Base-by-base conservation (phyloP, 305 asterid genomes). In the Fraxinus albicans region DNA sequence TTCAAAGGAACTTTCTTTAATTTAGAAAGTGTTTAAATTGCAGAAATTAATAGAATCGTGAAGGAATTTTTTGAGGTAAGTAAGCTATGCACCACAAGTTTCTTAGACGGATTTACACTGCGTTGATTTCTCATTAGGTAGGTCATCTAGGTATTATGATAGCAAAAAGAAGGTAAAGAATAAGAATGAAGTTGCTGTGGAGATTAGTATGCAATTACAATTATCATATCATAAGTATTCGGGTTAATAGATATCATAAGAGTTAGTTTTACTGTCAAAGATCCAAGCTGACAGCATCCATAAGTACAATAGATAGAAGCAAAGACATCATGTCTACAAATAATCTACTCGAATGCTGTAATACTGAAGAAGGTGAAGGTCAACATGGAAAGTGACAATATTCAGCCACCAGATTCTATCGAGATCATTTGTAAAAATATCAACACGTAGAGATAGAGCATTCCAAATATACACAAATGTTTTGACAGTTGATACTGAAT, bases 331-430 rank as follows among this genome's bases (percentile, higher is more conserved):
- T 10, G 73, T 67, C 15, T 27, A 67, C 73, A 60, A 60, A 60
- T 60, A 60, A 60, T 60, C 13, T 21, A 25, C 29, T 21, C 31
- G 3, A 8, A 60, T 60, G 70, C 70, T 7, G 31, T 60, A 60
- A 21, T 60, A 58, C 67, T n/a, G 27, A 58, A 23, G 33, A 63
- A 63, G 73, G 34, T 63, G 33, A 63, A 63, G 73, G 34, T 63
- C 73, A 63, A 8, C 33, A 67, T 67, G 73, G 73, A 25, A 67
- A 25, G 31, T 67, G 73, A 8, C 3, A 67, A 67, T 67, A 9
- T 67, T 23, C 73, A 25, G 73, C 73, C 73, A 25, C 73, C 73
- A 67, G 35, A 67, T 67, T 67, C 73, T 67, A 67, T 67, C 73
- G 27, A 67, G 35, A 67, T 67, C 10, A 7, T 65, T 25, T 9